Evolutionary conservation across 208 protist species (phyloP).

Genomic region (Naegleria lovaniensis): DNA sequence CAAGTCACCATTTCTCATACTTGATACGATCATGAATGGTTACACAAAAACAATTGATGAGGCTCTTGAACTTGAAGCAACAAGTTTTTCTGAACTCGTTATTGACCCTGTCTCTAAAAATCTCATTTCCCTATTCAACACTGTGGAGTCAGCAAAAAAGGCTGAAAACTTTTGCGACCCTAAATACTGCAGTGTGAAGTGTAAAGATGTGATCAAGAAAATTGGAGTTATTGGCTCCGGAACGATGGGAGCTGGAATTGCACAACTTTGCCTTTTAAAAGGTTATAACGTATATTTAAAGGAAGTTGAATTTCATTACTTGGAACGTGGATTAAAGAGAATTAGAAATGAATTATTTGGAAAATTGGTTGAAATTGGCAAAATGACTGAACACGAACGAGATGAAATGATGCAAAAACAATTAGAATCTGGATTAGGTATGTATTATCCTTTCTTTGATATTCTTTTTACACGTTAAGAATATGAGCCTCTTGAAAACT

Average conservation of each 20-base stretch:
- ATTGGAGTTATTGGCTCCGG: conserved; percentile 65
- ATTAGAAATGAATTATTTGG: conserved; percentile 47
- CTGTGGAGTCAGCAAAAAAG: conserved; percentile 75
- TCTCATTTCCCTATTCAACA: conserved; percentile 77
- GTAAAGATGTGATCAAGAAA: neutral
- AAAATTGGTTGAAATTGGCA: conserved; percentile 53
- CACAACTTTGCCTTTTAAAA: conserved; percentile 56
- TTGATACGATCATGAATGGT: conserved; percentile 72
- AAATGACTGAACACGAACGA: conserved; percentile 51
- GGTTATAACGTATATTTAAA: conserved; percentile 54
- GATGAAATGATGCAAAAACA: conserved; percentile 53
- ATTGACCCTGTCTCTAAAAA: conserved; percentile 70
- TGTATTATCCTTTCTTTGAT: too few species aligned
- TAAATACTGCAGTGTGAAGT: neutral
- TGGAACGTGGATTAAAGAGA: conserved; percentile 56
- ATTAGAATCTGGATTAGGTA: conserved; percentile 54
- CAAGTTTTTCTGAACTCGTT: conserved; percentile 46
- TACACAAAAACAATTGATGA: conserved; percentile 42
- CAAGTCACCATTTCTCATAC: conserved; percentile 78
- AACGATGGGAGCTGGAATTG: conserved; percentile 72
- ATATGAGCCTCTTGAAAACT: conserved; percentile 48
- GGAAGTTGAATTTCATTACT: conserved; percentile 59
- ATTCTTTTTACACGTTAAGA: conserved; percentile 25
- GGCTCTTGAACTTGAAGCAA: conserved; percentile 48
- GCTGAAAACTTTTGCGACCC: conserved; percentile 45